Conservation (phyloP, 169 alveolate species). For the Cryptosporidium canis region DNA sequence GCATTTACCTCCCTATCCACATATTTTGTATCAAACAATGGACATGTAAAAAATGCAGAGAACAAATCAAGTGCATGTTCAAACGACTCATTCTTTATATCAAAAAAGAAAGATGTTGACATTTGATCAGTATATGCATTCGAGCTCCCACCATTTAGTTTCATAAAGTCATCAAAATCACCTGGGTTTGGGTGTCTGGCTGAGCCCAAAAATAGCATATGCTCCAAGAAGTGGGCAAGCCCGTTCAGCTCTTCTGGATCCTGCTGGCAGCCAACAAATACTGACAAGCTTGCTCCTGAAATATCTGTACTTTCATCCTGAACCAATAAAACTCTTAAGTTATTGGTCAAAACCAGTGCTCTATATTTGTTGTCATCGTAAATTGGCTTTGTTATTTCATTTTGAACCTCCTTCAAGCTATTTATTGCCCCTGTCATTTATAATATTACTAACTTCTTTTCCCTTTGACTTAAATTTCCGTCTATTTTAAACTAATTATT, state of each 20-base stretch:
- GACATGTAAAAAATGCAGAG: slow-evolving; percentile 81
- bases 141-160: slow-evolving; percentile 81
- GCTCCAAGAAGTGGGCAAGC: slow-evolving; percentile 93
- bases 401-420: background rate
- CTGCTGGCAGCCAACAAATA: slow-evolving; percentile 82
- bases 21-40: slow-evolving; percentile 80
- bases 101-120: slow-evolving; percentile 84
- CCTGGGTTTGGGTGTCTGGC: slow-evolving; percentile 83
- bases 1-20: slow-evolving; percentile 84
- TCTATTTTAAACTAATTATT: background rate
- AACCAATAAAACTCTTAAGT: slow-evolving; percentile 27
- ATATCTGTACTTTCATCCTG: slow-evolving; percentile 43
- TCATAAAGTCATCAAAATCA: slow-evolving; percentile 75
- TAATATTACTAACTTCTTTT: background rate
- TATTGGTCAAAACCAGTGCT: slow-evolving; percentile 5
- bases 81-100: slow-evolving; percentile 77
- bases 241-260: slow-evolving; percentile 89
- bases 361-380: slow-evolving; percentile 48
- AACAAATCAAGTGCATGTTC: slow-evolving; percentile 80
- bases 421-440: background rate
- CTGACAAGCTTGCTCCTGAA: slow-evolving; percentile 74
- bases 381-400: background rate
- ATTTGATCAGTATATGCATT: slow-evolving; percentile 82
- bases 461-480: background rate
- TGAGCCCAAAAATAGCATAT: slow-evolving; percentile 90